phyloP scores from a whole-genome alignment of 805 yeast species.

The Ogataea chonburiensis region DNA sequence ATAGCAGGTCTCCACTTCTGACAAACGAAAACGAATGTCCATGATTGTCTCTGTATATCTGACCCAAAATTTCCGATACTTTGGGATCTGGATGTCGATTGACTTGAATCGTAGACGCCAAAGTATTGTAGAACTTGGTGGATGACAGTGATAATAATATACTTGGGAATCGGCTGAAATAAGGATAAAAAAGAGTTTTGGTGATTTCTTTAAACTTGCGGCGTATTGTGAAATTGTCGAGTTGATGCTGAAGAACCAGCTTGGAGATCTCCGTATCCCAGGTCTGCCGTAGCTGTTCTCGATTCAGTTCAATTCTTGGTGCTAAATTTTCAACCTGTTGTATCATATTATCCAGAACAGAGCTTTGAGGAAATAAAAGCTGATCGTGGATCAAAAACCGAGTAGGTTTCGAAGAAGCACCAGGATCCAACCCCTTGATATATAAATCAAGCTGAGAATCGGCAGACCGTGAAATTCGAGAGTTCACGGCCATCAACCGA shows the following conservation, averaged over 20 bases:
- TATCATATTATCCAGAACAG: slow-evolving; percentile 20
- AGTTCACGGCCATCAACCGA: slow-evolving; percentile 4
- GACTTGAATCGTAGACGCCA: not conserved
- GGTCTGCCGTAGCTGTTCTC: slow-evolving; percentile 1
- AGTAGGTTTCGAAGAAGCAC: slow-evolving; percentile 12
- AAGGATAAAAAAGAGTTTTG: slow-evolving; percentile 23
- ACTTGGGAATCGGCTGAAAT: not conserved
- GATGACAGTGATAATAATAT: not conserved
- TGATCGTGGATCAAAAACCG: slow-evolving; percentile 31
- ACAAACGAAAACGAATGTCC: not conserved
- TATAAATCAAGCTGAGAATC: slow-evolving; percentile 1
- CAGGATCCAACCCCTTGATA: slow-evolving; percentile 2
- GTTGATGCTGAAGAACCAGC: slow-evolving; percentile 2
- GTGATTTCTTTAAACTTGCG: slow-evolving; percentile 21
- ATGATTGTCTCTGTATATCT: not conserved
- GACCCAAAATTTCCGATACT: not conserved
- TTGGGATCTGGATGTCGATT: not conserved
- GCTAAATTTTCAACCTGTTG: slow-evolving; percentile 7
- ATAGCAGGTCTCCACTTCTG: not conserved
- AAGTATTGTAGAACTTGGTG: slow-evolving; percentile 3
- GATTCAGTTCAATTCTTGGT: slow-evolving; percentile 11
- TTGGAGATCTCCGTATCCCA: slow-evolving; percentile 24
- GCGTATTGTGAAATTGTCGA: slow-evolving; percentile 4
- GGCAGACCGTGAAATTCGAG: no score
- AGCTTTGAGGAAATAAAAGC: slow-evolving; percentile 20